Percentiles rank a stretch among this genome's conserved stretches.
These are phyloP conservation scores for Camellia sinensis DNA, from an alignment of 148 eudicot species.

Conservation along the genomic window DNA sequence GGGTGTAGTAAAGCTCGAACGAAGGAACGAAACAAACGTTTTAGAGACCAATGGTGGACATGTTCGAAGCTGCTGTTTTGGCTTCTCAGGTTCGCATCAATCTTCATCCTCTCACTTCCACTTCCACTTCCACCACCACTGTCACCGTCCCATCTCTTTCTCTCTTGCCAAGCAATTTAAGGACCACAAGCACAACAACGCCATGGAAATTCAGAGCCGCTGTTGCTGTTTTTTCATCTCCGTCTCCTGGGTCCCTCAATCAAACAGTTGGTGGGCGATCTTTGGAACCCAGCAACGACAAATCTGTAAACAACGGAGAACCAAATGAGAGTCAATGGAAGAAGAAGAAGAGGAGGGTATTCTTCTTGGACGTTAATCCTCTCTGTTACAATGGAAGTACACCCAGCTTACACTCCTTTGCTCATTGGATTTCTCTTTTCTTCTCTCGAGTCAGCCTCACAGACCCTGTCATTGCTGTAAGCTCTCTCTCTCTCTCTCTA, in stretches of 20 bases:
- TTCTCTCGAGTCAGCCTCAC: slow-evolving; percentile 71
- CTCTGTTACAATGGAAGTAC: slow-evolving; percentile 68
- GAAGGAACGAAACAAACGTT: neutral
- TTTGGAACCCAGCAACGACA: neutral
- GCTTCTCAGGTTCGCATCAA: neutral
- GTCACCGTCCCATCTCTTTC: slow-evolving; percentile 10
- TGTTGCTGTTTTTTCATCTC: slow-evolving; percentile 8
- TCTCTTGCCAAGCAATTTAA: neutral
- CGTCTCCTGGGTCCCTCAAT: slow-evolving; percentile 21
- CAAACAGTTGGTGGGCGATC: slow-evolving; percentile 28
- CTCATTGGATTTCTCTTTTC: slow-evolving; percentile 81
- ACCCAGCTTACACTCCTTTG: slow-evolving; percentile 69
- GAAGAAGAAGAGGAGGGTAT: slow-evolving; percentile 55
- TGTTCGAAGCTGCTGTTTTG: slow-evolving; percentile 4
- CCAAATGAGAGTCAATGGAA: slow-evolving; percentile 4
- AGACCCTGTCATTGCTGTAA: slow-evolving; percentile 91
- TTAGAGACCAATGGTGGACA: neutral
- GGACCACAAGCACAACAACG: neutral
- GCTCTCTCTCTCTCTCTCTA: slow-evolving; percentile 9
- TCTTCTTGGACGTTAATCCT: slow-evolving; percentile 92
- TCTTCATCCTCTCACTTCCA: neutral
- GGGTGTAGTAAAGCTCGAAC: neutral
- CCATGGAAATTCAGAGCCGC: slow-evolving; percentile 14
- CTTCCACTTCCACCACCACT: neutral
- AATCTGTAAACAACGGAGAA: neutral